phyloP scores from a whole-genome alignment of 306 rosid species.

The Quercus suber region DNA sequence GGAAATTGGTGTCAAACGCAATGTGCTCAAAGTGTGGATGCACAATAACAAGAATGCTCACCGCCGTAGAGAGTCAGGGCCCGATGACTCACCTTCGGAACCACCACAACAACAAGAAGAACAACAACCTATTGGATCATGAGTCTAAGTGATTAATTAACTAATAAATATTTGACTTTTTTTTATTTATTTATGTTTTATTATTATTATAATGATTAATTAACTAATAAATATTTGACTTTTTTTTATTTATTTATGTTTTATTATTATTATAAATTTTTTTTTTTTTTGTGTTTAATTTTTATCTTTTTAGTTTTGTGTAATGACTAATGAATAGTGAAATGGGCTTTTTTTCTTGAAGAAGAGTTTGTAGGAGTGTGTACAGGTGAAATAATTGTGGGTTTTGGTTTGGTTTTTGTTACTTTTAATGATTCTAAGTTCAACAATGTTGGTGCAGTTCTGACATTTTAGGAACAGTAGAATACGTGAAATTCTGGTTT shows the following conservation, averaged over 20 bases:
- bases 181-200: not conserved
- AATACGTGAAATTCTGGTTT: too few relatives aligned
- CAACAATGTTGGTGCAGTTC: not conserved
- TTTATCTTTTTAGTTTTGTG: not conserved
- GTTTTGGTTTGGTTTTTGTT: not conserved
- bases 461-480: not conserved
- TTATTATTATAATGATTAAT: not conserved
- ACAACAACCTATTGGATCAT: conserved; percentile 4
- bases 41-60: conserved; percentile 4
- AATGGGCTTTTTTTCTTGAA: not conserved
- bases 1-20: not conserved
- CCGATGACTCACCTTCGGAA: not conserved
- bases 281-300: not conserved
- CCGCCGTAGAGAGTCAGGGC: conserved; percentile 15
- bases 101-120: not conserved
- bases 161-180: not conserved
- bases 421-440: not conserved
- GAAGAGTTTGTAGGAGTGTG: not conserved
- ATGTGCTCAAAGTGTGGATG: conserved; percentile 14
- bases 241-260: not conserved
- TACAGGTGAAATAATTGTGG: not conserved
- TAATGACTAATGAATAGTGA: not conserved
- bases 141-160: too few relatives aligned
- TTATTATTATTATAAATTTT: not conserved
- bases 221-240: not conserved